Evolutionary conservation across 2,329 filamentous ascomycete species (phyloP).

Genomic region (Lecanoromycetidae sp.): DNA sequence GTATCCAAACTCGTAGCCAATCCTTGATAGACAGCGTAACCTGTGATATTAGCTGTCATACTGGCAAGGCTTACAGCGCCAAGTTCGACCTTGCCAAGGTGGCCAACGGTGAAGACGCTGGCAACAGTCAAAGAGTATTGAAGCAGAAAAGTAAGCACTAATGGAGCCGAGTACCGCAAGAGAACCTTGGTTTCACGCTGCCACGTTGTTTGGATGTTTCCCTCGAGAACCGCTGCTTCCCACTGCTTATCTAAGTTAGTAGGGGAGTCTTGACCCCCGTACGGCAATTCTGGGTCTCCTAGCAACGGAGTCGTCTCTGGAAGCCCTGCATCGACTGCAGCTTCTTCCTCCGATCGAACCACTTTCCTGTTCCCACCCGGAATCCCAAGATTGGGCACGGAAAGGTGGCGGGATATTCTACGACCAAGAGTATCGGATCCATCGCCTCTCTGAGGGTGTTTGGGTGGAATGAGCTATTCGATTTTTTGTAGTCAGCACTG

Average conservation of each 20-base stretch:
- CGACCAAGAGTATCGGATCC: conserved; percentile 18
- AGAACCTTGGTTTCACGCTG: conserved; percentile 77
- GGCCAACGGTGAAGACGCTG: conserved; percentile 66
- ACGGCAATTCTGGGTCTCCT: conserved; percentile 29
- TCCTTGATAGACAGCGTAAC: conserved; percentile 68
- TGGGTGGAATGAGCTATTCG: conserved; percentile 46
- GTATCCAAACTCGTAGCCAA: conserved; percentile 84
- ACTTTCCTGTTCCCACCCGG: conserved; percentile 11
- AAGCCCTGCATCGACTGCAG: conserved; percentile 2
- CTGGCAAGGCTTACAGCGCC: conserved; percentile 56
- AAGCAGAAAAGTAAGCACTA: conserved; percentile 62
- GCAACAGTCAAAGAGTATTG: conserved; percentile 79
- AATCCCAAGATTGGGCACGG: conserved; percentile 21
- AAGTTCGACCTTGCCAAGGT: conserved; percentile 58
- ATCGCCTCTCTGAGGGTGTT: conserved; percentile 32
- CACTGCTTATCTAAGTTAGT: conserved; percentile 60
- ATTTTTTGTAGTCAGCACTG: too few relatives aligned
- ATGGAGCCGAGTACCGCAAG: conserved; percentile 54
- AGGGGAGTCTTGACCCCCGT: conserved; percentile 37
- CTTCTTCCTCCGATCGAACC: background rate
- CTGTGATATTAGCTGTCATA: conserved; percentile 72
- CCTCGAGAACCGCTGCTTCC: conserved; percentile 71
- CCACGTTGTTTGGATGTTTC: conserved; percentile 82
- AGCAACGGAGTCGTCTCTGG: conserved; percentile 41
- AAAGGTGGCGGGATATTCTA: conserved; percentile 23